A percentile compares a stretch with the other conserved stretches of the same genome.
These are phyloP conservation scores for Ogataea ganodermae DNA, from an alignment of 805 yeast species.

Conservation along the genomic window DNA sequence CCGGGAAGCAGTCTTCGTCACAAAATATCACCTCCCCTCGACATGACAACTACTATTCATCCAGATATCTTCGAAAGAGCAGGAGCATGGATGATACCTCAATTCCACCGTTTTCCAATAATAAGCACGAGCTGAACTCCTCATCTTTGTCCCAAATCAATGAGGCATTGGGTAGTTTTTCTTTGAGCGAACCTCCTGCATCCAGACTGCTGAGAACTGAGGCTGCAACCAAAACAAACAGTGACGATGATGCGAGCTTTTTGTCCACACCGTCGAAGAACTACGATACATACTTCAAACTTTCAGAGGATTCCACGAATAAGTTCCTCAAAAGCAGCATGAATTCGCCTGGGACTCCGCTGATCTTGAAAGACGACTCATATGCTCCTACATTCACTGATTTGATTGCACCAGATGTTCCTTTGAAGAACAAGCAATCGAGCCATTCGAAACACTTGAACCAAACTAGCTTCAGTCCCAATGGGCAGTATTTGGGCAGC, in stretches of 20 bases:
- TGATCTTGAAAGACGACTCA: slow-evolving; percentile 23
- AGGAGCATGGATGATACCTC: slow-evolving; percentile 26
- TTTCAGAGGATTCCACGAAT: slow-evolving; percentile 8
- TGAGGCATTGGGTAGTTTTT: slow-evolving; percentile 7
- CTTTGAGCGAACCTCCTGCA: slow-evolving; percentile 12
- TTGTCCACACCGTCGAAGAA: slow-evolving; percentile 22
- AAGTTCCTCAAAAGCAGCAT: slow-evolving; percentile 16
- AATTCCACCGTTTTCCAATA: slow-evolving; percentile 2
- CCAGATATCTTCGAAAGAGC: slow-evolving; percentile 27
- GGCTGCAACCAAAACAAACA: not conserved
- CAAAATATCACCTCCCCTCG: not conserved
- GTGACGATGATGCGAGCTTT: not conserved
- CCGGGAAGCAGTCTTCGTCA: not conserved
- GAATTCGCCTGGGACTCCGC: slow-evolving; percentile 29
- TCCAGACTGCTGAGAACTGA: not conserved
- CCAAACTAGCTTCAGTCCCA: not conserved
- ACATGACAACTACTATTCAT: slow-evolving; percentile 18
- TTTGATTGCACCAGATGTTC: slow-evolving; percentile 17
- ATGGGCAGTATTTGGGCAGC: not conserved
- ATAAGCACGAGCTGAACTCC: slow-evolving; percentile 1
- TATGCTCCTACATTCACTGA: slow-evolving; percentile 25
- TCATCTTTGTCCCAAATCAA: slow-evolving; percentile 7
- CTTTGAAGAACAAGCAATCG: slow-evolving; percentile 6
- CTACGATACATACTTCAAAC: slow-evolving; percentile 21
- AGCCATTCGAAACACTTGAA: not conserved